Evolutionary conservation across 2,329 filamentous ascomycete genomes (phyloP).

Genomic region (Colletotrichum sp.): DNA sequence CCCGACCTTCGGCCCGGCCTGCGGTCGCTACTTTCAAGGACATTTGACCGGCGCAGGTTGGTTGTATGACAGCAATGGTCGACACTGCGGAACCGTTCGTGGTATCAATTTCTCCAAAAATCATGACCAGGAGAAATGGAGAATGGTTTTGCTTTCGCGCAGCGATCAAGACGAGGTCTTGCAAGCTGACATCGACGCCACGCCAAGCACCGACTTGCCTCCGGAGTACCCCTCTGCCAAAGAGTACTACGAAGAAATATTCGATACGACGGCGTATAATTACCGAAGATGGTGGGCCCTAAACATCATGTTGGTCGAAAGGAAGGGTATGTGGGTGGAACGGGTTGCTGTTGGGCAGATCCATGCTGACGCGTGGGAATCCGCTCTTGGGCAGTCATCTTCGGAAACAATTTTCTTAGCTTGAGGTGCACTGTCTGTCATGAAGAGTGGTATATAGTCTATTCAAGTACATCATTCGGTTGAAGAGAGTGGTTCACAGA

Average conservation of each 20-base stretch:
- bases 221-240: background rate
- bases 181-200: background rate
- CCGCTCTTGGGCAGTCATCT: background rate
- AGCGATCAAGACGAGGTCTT: background rate
- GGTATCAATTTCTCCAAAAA: background rate
- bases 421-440: background rate
- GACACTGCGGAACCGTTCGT: background rate
- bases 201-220: background rate
- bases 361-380: background rate
- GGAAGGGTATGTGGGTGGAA: background rate
- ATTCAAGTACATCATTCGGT: background rate
- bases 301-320: background rate
- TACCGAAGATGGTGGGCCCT: background rate
- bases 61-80: background rate
- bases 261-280: background rate
- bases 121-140: background rate
- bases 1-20: background rate
- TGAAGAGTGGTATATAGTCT: background rate
- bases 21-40: background rate
- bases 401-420: background rate
- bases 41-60: background rate
- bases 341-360: background rate
- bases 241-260: constrained; percentile 1
- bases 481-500: background rate
- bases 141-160: background rate